Evolutionary conservation across 2,329 filamentous ascomycete genomes (phyloP), one percentile per base, ranked within the genome.

Genomic region (Didymella arachidicola): DNA sequence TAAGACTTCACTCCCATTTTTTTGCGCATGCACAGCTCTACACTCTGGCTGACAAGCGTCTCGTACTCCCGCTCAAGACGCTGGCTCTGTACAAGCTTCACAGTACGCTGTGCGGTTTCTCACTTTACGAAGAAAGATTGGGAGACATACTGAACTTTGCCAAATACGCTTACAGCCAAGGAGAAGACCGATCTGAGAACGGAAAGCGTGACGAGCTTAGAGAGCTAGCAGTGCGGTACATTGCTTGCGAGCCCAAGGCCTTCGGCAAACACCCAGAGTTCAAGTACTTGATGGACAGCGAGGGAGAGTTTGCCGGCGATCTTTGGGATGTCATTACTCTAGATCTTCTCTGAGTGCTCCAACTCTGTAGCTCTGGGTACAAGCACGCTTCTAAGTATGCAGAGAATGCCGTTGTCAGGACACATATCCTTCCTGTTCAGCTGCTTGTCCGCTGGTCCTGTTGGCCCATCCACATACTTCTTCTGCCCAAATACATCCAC

Each of bases 391-490:
- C 81, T 72, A 43, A 81, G 65, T 55, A 80, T 76, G 67, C 83
- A 85, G 41, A 70, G 65, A 26, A 77, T 74, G 3, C 77, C 78
- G 67, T 81, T 79, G 46, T 82, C 79, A 1, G 85, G 85, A 76
- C 87, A 89, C 2, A 89, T 80, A 41, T 84, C 74, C 38, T 72
- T 79, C 52, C 87, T 74, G 56, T 83, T 81, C 62, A 89, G 68
- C 48, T 83, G 76, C 76, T 90, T 89, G 62, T 85, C 82, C 58
- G 76, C 78, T 1, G 87, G 87, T 1, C 87, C 87, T 19, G 84
- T 87, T 1, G 87, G 87, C 1, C 87, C 87, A 56, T 75, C 77
- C 0, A 75, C 76, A 67, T 82, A 89, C 68, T 84, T 86, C 19
- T 76, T 70, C 61, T 75, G 71, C 6, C 75, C 78, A 52, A 82